These are phyloP conservation scores for Phytophthora cactorum DNA, from an alignment of 352 stramenopile genomes.

Conservation along the genomic window DNA sequence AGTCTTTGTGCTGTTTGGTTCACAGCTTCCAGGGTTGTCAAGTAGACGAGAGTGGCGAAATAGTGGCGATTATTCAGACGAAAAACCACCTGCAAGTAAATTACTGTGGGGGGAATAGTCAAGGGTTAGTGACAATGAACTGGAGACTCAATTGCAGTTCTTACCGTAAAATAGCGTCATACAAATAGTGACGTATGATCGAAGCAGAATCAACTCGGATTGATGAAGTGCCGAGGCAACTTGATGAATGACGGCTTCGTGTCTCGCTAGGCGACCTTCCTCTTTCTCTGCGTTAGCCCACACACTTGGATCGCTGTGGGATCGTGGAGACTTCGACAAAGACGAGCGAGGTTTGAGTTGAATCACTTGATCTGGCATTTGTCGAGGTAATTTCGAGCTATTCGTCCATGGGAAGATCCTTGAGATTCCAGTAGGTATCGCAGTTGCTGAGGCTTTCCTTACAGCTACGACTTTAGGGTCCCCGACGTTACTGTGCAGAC, in stretches of 20 bases:
- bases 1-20: slow-evolving; percentile 6
- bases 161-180: slow-evolving; percentile 41
- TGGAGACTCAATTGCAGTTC: neutral
- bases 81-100: slow-evolving; percentile 31
- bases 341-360: slow-evolving; percentile 6
- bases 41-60: slow-evolving; percentile 28
- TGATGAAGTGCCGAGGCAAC: slow-evolving; percentile 29
- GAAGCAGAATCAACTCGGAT: slow-evolving; percentile 41
- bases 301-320: slow-evolving; percentile 16
- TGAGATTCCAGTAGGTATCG: slow-evolving; percentile 7
- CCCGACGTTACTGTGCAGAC: slow-evolving; percentile 3
- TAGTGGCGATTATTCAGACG: slow-evolving; percentile 32
- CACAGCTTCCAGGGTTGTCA: slow-evolving; percentile 25
- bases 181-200: slow-evolving; percentile 40
- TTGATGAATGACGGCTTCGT: slow-evolving; percentile 31
- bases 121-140: neutral
- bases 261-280: neutral
- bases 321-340: slow-evolving; percentile 11
- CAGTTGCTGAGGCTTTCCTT: neutral
- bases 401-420: slow-evolving; percentile 21
- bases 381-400: neutral
- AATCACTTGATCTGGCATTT: slow-evolving; percentile 8
- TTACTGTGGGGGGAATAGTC: slow-evolving; percentile 3
- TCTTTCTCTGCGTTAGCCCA: slow-evolving; percentile 14
- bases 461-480: slow-evolving; percentile 2